These are phyloP conservation scores for Trametes coccinea DNA, from an alignment of 768 basidiomycete species.

Conservation along the genomic window DNA sequence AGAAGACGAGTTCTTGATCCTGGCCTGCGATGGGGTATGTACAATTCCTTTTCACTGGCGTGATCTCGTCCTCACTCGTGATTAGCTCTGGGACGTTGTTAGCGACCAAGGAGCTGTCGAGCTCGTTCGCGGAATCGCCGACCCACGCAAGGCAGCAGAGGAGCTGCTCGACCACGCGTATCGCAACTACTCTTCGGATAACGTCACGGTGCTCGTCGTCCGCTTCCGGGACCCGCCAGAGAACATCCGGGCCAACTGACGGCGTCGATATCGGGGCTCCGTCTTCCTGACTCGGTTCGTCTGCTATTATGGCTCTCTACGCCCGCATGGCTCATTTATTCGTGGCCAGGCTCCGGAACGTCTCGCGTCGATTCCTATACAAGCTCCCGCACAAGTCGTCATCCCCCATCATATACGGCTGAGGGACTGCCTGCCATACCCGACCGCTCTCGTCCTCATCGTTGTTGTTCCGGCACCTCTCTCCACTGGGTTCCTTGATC, in stretches of 20 bases:
- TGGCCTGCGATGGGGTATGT: slow-evolving; percentile 97
- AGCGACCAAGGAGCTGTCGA: slow-evolving; percentile 91
- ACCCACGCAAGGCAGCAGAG: slow-evolving; percentile 82
- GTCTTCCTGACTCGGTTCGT: slow-evolving; percentile 13
- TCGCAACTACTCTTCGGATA: slow-evolving; percentile 88
- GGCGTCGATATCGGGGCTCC: slow-evolving; percentile 20
- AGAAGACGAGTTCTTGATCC: slow-evolving; percentile 90
- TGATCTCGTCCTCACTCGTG: background rate
- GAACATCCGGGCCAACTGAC: slow-evolving; percentile 18
- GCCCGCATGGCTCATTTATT: background rate
- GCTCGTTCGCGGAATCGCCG: slow-evolving; percentile 65
- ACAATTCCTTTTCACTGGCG: background rate
- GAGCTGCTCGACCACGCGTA: slow-evolving; percentile 82
- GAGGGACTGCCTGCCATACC: slow-evolving; percentile 9
- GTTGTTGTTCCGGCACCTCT: background rate
- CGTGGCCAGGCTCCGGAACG: slow-evolving; percentile 15
- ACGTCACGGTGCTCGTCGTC: slow-evolving; percentile 89
- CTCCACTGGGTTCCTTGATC: slow-evolving; percentile 2
- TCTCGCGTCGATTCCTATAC: slow-evolving; percentile 16
- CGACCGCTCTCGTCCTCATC: background rate
- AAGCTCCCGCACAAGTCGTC: slow-evolving; percentile 19
- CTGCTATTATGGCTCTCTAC: background rate
- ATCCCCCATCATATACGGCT: slow-evolving; percentile 13
- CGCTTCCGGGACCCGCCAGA: slow-evolving; percentile 60
- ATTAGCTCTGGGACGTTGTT: slow-evolving; percentile 93